Evolutionary conservation across 1,284 basidiomycete genomes (phyloP).

Genomic region (Bondarzewia mesenterica): DNA sequence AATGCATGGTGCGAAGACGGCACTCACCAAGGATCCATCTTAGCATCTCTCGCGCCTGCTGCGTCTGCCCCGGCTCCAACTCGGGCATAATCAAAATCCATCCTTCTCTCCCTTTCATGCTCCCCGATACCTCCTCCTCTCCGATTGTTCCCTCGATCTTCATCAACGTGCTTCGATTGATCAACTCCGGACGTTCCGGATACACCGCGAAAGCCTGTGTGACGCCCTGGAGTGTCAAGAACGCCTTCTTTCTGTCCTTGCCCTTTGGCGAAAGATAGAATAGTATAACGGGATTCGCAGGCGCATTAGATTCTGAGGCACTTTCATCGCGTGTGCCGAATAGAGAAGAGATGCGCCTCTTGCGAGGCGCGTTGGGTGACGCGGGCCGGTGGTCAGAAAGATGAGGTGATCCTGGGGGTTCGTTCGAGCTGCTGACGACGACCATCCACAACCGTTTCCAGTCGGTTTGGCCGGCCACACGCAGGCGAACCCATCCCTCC

Average conservation of each 20-base stretch:
- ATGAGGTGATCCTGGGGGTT: neutral
- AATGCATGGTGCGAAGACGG: slow-evolving; percentile 7
- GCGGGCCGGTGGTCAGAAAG: slow-evolving; percentile 5
- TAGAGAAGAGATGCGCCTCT: slow-evolving; percentile 63
- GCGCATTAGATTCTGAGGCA: slow-evolving; percentile 19
- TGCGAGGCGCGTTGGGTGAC: slow-evolving; percentile 23
- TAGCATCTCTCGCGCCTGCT: slow-evolving; percentile 76
- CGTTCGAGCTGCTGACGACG: slow-evolving; percentile 38
- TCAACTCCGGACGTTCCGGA: slow-evolving; percentile 89
- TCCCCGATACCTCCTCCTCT: slow-evolving; percentile 62
- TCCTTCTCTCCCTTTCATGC: slow-evolving; percentile 29
- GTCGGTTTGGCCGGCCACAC: slow-evolving; percentile 90
- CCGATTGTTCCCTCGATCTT: slow-evolving; percentile 81
- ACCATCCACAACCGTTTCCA: slow-evolving; percentile 94
- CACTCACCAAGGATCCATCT: slow-evolving; percentile 82
- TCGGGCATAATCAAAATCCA: slow-evolving; percentile 2
- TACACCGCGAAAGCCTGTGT: slow-evolving; percentile 84
- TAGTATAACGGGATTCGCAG: slow-evolving; percentile 41
- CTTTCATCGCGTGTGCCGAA: slow-evolving; percentile 41
- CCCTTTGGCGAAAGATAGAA: slow-evolving; percentile 55
- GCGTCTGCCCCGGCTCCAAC: slow-evolving; percentile 28
- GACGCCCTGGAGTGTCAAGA: slow-evolving; percentile 49
- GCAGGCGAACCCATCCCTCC: slow-evolving; percentile 91
- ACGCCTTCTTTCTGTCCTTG: slow-evolving; percentile 61
- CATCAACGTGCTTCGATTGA: slow-evolving; percentile 79